A percentile compares a stretch with the other conserved stretches of the same genome.
Conservation (phyloP, 371 early-diverging fungal genomes). For the Haplosporangium sp. region DNA sequence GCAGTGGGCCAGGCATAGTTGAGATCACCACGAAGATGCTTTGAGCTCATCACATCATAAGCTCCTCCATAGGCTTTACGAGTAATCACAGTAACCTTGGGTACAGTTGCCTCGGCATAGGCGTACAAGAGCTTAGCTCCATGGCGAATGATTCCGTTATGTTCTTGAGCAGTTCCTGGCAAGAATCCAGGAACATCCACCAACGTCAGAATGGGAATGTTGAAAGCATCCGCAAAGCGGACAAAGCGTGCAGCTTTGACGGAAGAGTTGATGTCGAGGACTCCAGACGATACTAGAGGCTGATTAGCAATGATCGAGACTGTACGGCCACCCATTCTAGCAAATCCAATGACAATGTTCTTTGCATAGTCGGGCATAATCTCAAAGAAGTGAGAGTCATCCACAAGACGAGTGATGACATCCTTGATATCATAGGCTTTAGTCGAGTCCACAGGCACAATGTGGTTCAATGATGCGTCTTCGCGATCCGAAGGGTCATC, state of each 20-base stretch:
- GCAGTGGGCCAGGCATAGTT: slow-evolving; percentile 97
- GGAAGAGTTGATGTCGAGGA: slow-evolving; percentile 95
- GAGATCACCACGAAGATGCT: slow-evolving; percentile 93
- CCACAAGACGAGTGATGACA: slow-evolving; percentile 85
- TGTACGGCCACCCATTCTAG: slow-evolving; percentile 87
- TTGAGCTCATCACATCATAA: slow-evolving; percentile 97
- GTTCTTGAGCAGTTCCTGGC: slow-evolving; percentile 96
- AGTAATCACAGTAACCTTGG: slow-evolving; percentile 96
- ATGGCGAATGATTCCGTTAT: slow-evolving; percentile 96
- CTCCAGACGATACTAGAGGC: slow-evolving; percentile 95
- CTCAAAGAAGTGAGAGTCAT: slow-evolving; percentile 92
- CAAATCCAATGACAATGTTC: slow-evolving; percentile 95
- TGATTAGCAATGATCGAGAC: slow-evolving; percentile 98
- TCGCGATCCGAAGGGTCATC: slow-evolving; percentile 80
- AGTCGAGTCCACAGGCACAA: slow-evolving; percentile 91
- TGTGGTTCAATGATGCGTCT: slow-evolving; percentile 86
- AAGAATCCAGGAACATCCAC: slow-evolving; percentile 99
- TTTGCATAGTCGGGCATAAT: slow-evolving; percentile 93
- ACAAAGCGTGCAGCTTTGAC: slow-evolving; percentile 97
- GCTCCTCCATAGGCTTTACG: slow-evolving; percentile 98
- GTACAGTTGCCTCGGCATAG: slow-evolving; percentile 97
- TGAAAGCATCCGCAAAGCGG: slow-evolving; percentile 97
- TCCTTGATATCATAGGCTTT: slow-evolving; percentile 97
- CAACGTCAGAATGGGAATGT: slow-evolving; percentile 92
- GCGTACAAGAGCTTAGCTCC: slow-evolving; percentile 97